phyloP scores from a whole-genome alignment of 1,139 yeast genomes.

The Geotrichum histeridarum region DNA sequence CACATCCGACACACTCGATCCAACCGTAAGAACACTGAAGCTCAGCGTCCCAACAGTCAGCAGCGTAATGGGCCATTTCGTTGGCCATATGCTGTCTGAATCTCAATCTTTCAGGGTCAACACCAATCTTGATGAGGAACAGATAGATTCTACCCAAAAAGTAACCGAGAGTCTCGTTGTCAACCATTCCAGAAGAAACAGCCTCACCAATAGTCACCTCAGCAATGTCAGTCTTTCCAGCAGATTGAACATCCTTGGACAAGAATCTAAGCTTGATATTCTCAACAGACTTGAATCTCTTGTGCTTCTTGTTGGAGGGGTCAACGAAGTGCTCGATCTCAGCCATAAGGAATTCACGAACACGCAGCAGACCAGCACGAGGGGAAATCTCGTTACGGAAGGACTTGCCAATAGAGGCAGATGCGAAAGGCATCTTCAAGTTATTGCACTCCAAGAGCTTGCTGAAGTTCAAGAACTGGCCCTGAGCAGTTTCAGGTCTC shows the following conservation, averaged over 20 bases:
- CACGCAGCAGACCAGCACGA: conserved; percentile 94
- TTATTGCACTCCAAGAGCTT: conserved; percentile 93
- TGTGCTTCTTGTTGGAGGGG: conserved; percentile 79
- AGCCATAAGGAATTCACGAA: conserved; percentile 98
- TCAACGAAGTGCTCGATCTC: conserved; percentile 98
- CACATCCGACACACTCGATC: conserved; percentile 99
- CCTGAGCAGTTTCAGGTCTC: conserved; percentile 99
- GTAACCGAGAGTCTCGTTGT: conserved; percentile 95
- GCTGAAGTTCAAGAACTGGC: conserved; percentile 93
- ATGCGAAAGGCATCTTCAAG: conserved; percentile 96
- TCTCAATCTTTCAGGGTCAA: conserved; percentile 74
- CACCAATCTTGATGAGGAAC: conserved; percentile 85
- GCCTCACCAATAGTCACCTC: conserved; percentile 83
- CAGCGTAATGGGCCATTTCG: conserved; percentile 99
- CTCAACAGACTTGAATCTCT: conserved; percentile 69
- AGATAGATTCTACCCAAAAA: conserved; percentile 87
- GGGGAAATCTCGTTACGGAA: conserved; percentile 99
- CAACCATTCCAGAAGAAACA: conserved; percentile 79
- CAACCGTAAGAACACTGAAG: conserved; percentile 93
- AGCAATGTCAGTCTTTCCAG: conserved; percentile 67
- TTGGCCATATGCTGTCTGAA: conserved; percentile 98
- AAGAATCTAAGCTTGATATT: conserved; percentile 70
- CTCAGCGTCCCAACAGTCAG: conserved; percentile 99
- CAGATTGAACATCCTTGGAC: conserved; percentile 80
- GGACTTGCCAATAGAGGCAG: conserved; percentile 97